Conservation (phyloP, 2,329 filamentous ascomycete genomes). For the Xylariaceae sp. region DNA sequence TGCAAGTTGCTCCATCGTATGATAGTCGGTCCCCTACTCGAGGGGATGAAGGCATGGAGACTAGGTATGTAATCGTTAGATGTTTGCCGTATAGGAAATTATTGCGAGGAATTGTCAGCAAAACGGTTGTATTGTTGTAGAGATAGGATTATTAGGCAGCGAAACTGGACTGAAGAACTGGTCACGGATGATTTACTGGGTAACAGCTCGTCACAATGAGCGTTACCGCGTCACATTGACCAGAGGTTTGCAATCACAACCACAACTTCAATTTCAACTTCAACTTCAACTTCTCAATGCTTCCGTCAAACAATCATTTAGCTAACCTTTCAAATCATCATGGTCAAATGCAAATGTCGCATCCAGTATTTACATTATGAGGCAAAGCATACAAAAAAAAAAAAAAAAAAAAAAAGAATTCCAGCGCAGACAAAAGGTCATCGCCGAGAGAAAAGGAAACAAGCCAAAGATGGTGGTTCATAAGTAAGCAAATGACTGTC, state of each 20-base stretch:
- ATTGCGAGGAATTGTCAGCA: neutral
- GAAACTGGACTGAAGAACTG: slow-evolving; percentile 4
- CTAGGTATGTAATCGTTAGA: slow-evolving; percentile 27
- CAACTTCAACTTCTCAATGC: too few relatives aligned
- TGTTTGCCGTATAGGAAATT: neutral
- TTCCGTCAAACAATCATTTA: neutral
- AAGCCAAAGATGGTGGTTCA: neutral
- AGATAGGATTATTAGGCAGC: slow-evolving; percentile 6
- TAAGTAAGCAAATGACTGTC: neutral
- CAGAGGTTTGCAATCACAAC: neutral
- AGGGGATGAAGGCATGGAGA: slow-evolving; percentile 35
- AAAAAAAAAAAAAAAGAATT: too few relatives aligned
- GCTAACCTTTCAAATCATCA: neutral
- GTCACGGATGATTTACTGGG: neutral
- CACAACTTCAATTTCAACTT: neutral
- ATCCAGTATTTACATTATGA: neutral
- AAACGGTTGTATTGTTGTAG: neutral
- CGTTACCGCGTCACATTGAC: slow-evolving; percentile 21
- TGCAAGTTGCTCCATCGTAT: slow-evolving; percentile 72
- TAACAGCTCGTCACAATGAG: neutral
- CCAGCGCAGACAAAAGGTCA: neutral
- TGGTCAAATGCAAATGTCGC: neutral
- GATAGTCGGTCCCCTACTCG: slow-evolving; percentile 71
- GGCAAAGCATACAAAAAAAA: too few relatives aligned
- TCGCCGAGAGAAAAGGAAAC: neutral